Evolutionary conservation across 139 green algal species (phyloP).

Genomic region (Tetraselmis striata): DNA sequence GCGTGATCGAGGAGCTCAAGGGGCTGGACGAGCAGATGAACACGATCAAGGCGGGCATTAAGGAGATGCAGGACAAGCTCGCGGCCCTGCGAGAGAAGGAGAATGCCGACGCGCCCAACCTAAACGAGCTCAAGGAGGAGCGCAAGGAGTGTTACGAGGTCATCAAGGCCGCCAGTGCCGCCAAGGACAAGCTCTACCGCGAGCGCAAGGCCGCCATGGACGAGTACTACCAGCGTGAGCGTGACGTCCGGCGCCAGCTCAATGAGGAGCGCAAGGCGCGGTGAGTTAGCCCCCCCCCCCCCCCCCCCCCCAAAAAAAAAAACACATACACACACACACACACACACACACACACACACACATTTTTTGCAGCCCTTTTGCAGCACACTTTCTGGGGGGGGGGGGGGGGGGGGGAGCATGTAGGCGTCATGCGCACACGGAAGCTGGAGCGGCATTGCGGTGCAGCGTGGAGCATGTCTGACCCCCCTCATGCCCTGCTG

Average conservation of each 20-base stretch:
- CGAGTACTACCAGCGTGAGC: conserved; percentile 36
- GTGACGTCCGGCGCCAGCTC: conserved; percentile 12
- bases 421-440: too few relatives aligned
- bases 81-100: conserved; percentile 25
- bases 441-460: too few relatives aligned
- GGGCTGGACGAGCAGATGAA: conserved; percentile 43
- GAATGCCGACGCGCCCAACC: conserved; percentile 22
- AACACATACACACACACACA: too few relatives aligned
- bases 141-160: conserved; percentile 32
- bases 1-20: conserved; percentile 32
- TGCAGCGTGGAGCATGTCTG: too few relatives aligned
- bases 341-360: too few relatives aligned
- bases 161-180: conserved; percentile 29
- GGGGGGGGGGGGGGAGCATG: too few relatives aligned
- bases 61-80: conserved; percentile 23
- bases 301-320: too few relatives aligned
- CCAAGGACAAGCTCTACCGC: conserved; percentile 24
- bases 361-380: too few relatives aligned
- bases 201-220: conserved; percentile 41
- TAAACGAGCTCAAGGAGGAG: conserved; percentile 38
- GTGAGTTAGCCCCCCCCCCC: not conserved
- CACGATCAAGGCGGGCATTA: conserved; percentile 38
- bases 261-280: conserved; percentile 25
- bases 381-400: too few relatives aligned
- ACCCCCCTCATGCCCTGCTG: not conserved